Base-by-base conservation (phyloP, 83 land plant species). In the Thuja plicata region DNA sequence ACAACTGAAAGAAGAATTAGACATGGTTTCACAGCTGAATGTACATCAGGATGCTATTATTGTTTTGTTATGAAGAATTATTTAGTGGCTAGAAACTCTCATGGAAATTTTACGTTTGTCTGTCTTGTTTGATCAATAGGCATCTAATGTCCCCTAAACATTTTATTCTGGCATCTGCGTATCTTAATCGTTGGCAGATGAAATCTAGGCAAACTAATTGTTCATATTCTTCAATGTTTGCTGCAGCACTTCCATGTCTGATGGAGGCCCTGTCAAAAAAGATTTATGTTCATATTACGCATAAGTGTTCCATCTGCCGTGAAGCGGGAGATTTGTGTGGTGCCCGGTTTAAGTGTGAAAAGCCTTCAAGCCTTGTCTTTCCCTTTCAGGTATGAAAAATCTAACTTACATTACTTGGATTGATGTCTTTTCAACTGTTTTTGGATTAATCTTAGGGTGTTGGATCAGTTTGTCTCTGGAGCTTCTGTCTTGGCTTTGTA, bases 241-340 rank as follows among this genome's bases (percentile, higher is more conserved):
- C 32, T 84, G 86, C 86, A 84, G 86, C 86, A 32, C 86, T 84
- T 84, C 86, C 86, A 16, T 30, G 60, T 84, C 52, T 84, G 57
- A 84, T 84, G 86, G 86, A 84, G 9, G 37, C 40, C 9, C 38
- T 84, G 21, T 84, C 11, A 16, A 52, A 84, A 84, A 84, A 84
- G 32, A 41, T 48, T 10, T 52, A 50, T 84, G 86, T 52, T 52
- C 86, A 84, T 84, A 84, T 84, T 52, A 84, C 86, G 5, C 62
- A 84, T 37, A 54, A 50, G 62, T 84, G 86, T 84, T 84, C 86
- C 60, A 84, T 84, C 60, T 84, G 86, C 37, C 86, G 40, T 50
- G 86, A 84, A 52, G 86, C 54, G 24, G 86, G 86, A 84, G 86
- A 84, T 52, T 30, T 84, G 57, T 84, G 86, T 17, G 57, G 86